Evolutionary conservation across 2,329 filamentous ascomycete species (phyloP).

Genomic region (Plectosphaerella plurivora): DNA sequence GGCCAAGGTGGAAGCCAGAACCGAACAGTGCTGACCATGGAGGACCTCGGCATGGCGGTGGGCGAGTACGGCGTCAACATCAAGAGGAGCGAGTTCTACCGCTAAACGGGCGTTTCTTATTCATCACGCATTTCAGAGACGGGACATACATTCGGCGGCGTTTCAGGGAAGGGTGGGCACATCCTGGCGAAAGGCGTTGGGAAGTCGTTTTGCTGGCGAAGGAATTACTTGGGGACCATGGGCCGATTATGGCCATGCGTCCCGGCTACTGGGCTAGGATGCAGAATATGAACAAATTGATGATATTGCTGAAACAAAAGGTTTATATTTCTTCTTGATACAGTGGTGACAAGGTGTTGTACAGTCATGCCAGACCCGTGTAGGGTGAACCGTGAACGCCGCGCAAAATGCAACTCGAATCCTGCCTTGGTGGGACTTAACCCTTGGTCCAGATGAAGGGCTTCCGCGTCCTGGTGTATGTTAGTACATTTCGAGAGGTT

Average conservation of each 20-base stretch:
- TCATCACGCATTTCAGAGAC: constrained; percentile 5
- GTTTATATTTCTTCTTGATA: neutral
- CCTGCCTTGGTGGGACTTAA: constrained; percentile 1
- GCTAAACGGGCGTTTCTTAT: constrained; percentile 37
- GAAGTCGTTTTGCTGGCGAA: neutral
- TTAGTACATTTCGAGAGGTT: neutral
- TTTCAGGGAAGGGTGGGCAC: constrained; percentile 1
- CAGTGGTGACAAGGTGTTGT: neutral
- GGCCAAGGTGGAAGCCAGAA: constrained; percentile 86
- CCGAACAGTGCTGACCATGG: constrained; percentile 94
- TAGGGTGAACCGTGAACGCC: neutral
- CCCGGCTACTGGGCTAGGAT: no score
- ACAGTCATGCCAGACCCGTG: neutral
- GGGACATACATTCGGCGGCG: constrained; percentile 9
- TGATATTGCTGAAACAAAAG: neutral
- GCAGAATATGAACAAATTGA: neutral
- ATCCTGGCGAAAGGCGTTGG: neutral
- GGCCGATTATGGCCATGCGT: neutral
- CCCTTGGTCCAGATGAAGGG: constrained; percentile 44
- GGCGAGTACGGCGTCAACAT: constrained; percentile 97
- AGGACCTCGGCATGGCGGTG: constrained; percentile 96
- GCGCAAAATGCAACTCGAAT: neutral
- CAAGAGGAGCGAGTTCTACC: constrained; percentile 95
- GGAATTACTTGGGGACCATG: neutral
- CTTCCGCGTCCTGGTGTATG: constrained; percentile 46